These are phyloP conservation scores for Phytophthora colocasiae DNA, from an alignment of 352 stramenopile species.

Conservation along the genomic window DNA sequence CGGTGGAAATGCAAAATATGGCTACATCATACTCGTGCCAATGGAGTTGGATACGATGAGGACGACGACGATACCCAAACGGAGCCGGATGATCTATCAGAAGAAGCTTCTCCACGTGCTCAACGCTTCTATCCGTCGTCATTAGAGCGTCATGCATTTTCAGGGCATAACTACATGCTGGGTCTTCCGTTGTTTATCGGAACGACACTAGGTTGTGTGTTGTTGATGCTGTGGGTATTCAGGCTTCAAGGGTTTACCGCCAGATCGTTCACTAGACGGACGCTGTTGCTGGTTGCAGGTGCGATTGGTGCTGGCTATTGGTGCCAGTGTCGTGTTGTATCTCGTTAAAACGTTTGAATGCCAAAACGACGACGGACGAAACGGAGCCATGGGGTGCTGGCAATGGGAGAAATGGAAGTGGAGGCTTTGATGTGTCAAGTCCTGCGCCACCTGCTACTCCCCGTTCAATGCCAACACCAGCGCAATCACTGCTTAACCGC, in stretches of 20 bases:
- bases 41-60: slow-evolving; percentile 17
- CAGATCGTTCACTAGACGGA: slow-evolving; percentile 50
- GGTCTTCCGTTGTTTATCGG: slow-evolving; percentile 47
- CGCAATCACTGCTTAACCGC: slow-evolving; percentile 37
- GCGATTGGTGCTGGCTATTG: slow-evolving; percentile 38
- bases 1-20: slow-evolving; percentile 60
- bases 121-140: slow-evolving; percentile 48
- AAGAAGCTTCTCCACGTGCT: slow-evolving; percentile 36
- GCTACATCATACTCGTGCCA: slow-evolving; percentile 51
- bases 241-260: slow-evolving; percentile 28
- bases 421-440: slow-evolving; percentile 39
- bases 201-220: slow-evolving; percentile 30
- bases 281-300: slow-evolving; percentile 40
- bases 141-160: slow-evolving; percentile 41
- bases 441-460: slow-evolving; percentile 47
- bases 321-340: slow-evolving; percentile 33
- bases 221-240: slow-evolving; percentile 46
- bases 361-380: slow-evolving; percentile 18
- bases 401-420: slow-evolving; percentile 54
- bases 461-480: slow-evolving; percentile 34
- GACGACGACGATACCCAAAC: slow-evolving; percentile 43
- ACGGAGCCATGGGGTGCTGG: slow-evolving; percentile 31
- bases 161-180: slow-evolving; percentile 39
- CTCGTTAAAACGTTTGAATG: slow-evolving; percentile 10
- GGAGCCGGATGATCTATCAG: slow-evolving; percentile 41